Base-by-base conservation (phyloP, 108 stramenopile species). In the Discostella stelligeroides region DNA sequence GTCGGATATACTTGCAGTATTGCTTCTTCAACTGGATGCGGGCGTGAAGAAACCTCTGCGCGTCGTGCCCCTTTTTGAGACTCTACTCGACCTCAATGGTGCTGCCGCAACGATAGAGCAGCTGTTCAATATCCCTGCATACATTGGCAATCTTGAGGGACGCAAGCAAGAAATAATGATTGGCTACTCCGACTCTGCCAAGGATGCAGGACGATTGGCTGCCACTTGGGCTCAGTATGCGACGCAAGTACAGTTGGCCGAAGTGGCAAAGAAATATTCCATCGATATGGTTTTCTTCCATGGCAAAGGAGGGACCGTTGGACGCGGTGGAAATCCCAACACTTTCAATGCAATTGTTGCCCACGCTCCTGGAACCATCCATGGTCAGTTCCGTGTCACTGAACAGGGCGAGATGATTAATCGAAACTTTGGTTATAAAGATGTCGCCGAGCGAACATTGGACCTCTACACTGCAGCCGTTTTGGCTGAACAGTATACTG, bases 391-490 rank as follows among this genome's bases (percentile, higher is more conserved):
- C 89, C 92, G 98, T 20, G 96, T 98, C n/a, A 98, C 98, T 2
- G 98, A 98, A 82, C 98, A 98, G 65, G 98, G 97, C 25, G 98
- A 98, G 73, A 98, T 98, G 98, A 98, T 98, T 70, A 90, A 90
- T 34, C 96, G 97, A 70, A 98, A 98, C 82, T 98, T 98, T 68
- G 98, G 98, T 7, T 78, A 95, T 57, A 62, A 67, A 13, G 84
- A 86, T 68, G 76, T 94, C 45, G 97, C 98, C 7, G 92, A 96
- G 58, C 82, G 95, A 39, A 97, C 94, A 9, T 82, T 97, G 60
- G 98, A 98, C 72, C 88, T 96, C 40, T 98, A 97, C 88, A 98
- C 97, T 0, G 95, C 98, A 11, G 97, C 95, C 6, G 89, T 98
- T 11, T 70, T 97, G 58, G 87, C 94, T 8, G 97, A 98, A 50